Conservation (phyloP, 202 grass and related monocot species). For the Miscanthus sacchariflorus region DNA sequence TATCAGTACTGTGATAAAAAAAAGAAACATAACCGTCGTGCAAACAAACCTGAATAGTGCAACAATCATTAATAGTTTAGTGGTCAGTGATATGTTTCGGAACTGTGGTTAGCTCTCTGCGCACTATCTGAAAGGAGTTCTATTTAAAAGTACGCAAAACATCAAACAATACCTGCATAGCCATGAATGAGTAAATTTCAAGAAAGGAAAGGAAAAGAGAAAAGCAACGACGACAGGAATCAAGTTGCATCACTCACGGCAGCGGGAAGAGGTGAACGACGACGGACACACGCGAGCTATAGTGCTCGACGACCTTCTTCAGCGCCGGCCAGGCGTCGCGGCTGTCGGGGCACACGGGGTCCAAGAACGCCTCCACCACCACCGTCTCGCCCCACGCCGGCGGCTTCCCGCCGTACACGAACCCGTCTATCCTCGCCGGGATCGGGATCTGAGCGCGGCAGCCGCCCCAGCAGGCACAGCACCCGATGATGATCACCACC, state of each 20-base stretch:
- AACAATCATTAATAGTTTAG: no score
- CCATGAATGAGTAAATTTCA: neutral
- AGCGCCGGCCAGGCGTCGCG: conserved; percentile 79
- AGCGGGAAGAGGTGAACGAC: conserved; percentile 89
- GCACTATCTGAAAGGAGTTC: no score
- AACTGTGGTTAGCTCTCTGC: no score
- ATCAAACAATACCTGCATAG: no score
- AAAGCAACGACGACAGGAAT: neutral
- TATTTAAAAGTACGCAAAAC: no score
- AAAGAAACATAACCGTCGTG: no score
- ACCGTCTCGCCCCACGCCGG: conserved; percentile 75
- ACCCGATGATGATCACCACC: neutral
- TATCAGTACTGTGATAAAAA: no score
- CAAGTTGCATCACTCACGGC: conserved; percentile 57
- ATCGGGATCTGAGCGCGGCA: conserved; percentile 68
- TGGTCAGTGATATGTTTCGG: no score
- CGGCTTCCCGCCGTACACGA: conserved; percentile 53
- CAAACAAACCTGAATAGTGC: no score
- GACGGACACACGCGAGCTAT: conserved; percentile 55
- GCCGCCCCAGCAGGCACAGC: neutral
- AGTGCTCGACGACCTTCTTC: conserved; percentile 68
- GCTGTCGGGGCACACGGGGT: conserved; percentile 93
- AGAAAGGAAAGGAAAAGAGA: neutral
- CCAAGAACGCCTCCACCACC: conserved; percentile 87
- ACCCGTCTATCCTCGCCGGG: conserved; percentile 78